phyloP scores from a whole-genome alignment of 2,329 filamentous ascomycete species.

The Penicillium vulpinum region DNA sequence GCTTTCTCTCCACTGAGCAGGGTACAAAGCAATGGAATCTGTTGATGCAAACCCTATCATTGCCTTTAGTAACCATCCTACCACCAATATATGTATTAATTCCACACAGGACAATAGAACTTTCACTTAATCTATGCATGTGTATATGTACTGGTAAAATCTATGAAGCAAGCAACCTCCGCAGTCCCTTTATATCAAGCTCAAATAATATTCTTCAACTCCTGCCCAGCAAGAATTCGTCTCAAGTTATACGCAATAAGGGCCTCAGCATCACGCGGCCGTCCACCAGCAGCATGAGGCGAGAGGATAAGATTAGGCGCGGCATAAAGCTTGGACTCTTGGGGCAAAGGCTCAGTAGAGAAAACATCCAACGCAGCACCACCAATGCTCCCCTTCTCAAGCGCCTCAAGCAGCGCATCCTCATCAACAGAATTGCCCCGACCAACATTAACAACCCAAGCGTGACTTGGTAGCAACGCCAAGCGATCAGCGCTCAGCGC shows the following conservation, averaged over 20 bases:
- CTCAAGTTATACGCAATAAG: constrained; percentile 64
- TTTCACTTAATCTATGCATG: background rate
- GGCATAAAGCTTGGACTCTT: constrained; percentile 23
- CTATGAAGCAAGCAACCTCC: background rate
- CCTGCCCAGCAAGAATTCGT: constrained; percentile 59
- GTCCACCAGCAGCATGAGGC: constrained; percentile 30
- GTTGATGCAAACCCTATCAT: no score
- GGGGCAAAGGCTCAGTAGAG: constrained; percentile 22
- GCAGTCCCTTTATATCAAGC: background rate
- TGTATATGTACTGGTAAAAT: background rate
- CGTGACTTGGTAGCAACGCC: constrained; percentile 55
- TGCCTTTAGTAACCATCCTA: no score
- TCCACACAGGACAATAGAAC: background rate
- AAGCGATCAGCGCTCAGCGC: constrained; percentile 58
- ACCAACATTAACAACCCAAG: constrained; percentile 27
- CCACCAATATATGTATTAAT: no score
- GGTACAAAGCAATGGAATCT: no score
- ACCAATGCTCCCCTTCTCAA: constrained; percentile 23
- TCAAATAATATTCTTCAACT: constrained; percentile 54
- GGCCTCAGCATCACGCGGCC: constrained; percentile 56
- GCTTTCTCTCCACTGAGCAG: no score
- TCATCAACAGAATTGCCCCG: constrained; percentile 25
- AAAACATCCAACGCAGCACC: constrained; percentile 27
- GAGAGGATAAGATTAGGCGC: constrained; percentile 24
- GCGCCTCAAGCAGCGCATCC: constrained; percentile 21